Percentiles rank a stretch among this genome's conserved stretches.
phyloP scores from a whole-genome alignment of 495 filamentous ascomycete genomes.

The Penicillium pancosmium region DNA sequence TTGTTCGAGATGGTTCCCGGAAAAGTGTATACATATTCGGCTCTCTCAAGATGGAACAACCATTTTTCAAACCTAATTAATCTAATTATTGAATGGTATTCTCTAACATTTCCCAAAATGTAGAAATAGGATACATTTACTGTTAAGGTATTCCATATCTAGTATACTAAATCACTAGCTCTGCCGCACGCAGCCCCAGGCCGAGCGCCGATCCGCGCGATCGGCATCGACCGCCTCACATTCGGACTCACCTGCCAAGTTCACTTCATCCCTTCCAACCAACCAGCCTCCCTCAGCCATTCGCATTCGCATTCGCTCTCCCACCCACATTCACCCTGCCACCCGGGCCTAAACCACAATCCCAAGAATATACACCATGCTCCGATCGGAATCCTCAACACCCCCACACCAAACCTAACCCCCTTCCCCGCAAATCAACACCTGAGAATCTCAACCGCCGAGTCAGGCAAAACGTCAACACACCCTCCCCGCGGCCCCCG shows the following conservation, averaged over 20 bases:
- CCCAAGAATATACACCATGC: neutral
- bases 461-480: neutral
- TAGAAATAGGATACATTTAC: no score
- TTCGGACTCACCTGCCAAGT: neutral
- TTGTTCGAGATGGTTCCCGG: neutral
- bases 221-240: conserved; percentile 5
- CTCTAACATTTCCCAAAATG: no score
- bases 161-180: neutral
- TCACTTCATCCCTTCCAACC: neutral
- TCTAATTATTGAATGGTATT: no score
- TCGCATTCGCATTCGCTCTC: neutral
- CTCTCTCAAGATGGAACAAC: neutral
- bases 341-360: neutral
- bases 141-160: no score
- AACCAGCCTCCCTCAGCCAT: neutral
- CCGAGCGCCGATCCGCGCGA: conserved; percentile 11
- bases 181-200: neutral
- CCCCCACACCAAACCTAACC: neutral
- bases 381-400: neutral
- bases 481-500: neutral
- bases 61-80: no score
- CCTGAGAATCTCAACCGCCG: neutral
- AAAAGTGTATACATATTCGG: conserved; percentile 5
- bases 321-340: neutral
- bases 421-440: neutral